Percentiles rank a stretch among this genome's conserved stretches.
Evolutionary conservation across 208 protist genomes (phyloP).

Genomic region (Novymonas esmeraldas): DNA sequence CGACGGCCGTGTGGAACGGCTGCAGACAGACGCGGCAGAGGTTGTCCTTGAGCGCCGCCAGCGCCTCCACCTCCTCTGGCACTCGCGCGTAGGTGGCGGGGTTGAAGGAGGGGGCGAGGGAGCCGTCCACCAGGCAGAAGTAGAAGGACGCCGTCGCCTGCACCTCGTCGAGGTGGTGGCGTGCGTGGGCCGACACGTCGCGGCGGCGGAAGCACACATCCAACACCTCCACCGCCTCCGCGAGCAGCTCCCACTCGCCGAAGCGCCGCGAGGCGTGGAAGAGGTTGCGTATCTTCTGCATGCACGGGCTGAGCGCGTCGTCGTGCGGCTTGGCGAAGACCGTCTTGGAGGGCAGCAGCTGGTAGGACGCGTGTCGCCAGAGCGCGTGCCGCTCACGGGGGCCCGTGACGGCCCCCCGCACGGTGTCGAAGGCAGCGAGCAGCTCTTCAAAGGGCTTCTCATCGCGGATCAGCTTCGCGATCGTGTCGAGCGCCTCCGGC

Average conservation of each 20-base stretch:
- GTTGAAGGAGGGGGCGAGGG: constrained; percentile 57
- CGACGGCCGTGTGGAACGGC: constrained; percentile 68
- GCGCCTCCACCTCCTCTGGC: constrained; percentile 69
- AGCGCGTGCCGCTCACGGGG: constrained; percentile 81
- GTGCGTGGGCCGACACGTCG: constrained; percentile 30
- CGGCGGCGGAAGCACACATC: constrained; percentile 72
- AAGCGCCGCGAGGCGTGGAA: constrained; percentile 59
- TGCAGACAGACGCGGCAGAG: constrained; percentile 76
- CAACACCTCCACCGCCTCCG: constrained; percentile 68
- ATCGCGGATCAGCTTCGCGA: constrained; percentile 66
- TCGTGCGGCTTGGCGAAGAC: constrained; percentile 87
- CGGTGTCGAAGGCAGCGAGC: constrained; percentile 78
- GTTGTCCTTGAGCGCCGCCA: constrained; percentile 71
- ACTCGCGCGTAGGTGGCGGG: constrained; percentile 76
- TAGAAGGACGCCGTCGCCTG: constrained; percentile 77
- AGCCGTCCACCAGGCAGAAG: constrained; percentile 87
- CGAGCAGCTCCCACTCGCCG: constrained; percentile 71
- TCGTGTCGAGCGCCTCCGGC: constrained; percentile 55
- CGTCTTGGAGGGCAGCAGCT: constrained; percentile 67
- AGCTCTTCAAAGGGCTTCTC: constrained; percentile 76
- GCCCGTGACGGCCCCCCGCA: constrained; percentile 78
- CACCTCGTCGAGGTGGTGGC: constrained; percentile 57
- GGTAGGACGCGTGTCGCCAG: constrained; percentile 86
- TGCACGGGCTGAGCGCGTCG: constrained; percentile 58
- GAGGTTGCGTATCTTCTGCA: constrained; percentile 51